phyloP scores from a whole-genome alignment of 495 filamentous ascomycete species.

The Tuber brumale region DNA sequence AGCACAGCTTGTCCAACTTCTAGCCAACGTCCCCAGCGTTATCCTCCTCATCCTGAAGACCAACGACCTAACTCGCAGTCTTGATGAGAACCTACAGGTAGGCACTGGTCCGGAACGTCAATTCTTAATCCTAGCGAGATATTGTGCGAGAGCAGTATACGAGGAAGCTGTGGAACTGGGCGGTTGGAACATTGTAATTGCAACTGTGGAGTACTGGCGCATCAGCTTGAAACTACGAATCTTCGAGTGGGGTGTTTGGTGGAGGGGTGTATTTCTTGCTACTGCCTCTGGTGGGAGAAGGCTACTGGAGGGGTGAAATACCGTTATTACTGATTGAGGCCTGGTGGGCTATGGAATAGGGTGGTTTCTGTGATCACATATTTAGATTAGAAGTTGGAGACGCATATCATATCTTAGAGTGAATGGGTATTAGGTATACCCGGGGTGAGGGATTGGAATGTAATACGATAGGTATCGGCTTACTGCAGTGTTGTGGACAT shows the following conservation, averaged over 20 bases:
- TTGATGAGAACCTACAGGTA: constrained; percentile 92
- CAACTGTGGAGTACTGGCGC: constrained; percentile 55
- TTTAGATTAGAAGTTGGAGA: neutral
- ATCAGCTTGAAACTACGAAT: constrained; percentile 58
- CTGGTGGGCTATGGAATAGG: neutral
- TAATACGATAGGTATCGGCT: neutral
- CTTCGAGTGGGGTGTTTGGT: constrained; percentile 53
- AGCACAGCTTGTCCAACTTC: constrained; percentile 75
- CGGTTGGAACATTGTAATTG: constrained; percentile 53
- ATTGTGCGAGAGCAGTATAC: constrained; percentile 83
- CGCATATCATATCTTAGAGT: neutral
- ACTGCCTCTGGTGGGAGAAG: constrained; percentile 15
- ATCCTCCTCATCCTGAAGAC: constrained; percentile 96
- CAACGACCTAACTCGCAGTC: constrained; percentile 88
- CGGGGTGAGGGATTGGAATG: neutral
- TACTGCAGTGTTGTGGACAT: neutral
- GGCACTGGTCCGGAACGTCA: constrained; percentile 76
- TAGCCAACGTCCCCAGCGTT: constrained; percentile 81
- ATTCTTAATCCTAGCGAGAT: constrained; percentile 89
- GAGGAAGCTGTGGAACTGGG: constrained; percentile 72
- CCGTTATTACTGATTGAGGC: neutral
- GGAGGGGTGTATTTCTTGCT: constrained; percentile 45
- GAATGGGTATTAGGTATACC: too few relatives aligned
- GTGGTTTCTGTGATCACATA: neutral
- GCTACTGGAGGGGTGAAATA: constrained; percentile 11